Percentiles rank a stretch among this genome's conserved stretches.
Evolutionary conservation across 2,329 filamentous ascomycete genomes (phyloP).

Genomic region (Clarireedia monteithiana): DNA sequence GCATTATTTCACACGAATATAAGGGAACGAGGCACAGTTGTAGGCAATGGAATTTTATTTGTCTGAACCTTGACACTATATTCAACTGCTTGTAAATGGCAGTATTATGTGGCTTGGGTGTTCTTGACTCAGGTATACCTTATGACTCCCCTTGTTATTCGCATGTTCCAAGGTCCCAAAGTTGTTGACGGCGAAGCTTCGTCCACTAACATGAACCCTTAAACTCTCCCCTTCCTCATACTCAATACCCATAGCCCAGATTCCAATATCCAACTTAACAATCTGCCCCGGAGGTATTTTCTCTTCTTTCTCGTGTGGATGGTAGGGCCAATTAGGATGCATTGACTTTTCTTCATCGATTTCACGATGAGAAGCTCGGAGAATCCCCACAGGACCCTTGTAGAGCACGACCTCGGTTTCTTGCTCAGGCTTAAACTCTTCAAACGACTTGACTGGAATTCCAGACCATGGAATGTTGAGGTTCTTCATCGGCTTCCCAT

Average conservation of each 20-base stretch:
- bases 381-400: conserved; percentile 10
- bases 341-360: conserved; percentile 4
- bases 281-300: conserved; percentile 12
- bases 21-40: too few relatives aligned
- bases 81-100: too few relatives aligned
- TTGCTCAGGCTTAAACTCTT: conserved; percentile 3
- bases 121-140: too few relatives aligned
- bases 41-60: too few relatives aligned
- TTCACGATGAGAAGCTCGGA: conserved; percentile 12
- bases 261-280: conserved; percentile 12
- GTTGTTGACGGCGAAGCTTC: too few relatives aligned
- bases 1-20: too few relatives aligned
- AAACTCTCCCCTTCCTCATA: conserved; percentile 13
- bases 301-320: conserved; percentile 10
- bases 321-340: conserved; percentile 2
- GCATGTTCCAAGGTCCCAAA: too few relatives aligned
- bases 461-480: conserved; percentile 34
- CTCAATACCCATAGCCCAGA: conserved; percentile 15
- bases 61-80: too few relatives aligned
- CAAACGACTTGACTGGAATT: background rate
- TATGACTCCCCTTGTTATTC: too few relatives aligned
- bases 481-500: conserved; percentile 36
- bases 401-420: conserved; percentile 1
- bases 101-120: too few relatives aligned
- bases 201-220: too few relatives aligned